Conservation (phyloP, 1,284 basidiomycete species). For the Tylopilus sp. region DNA sequence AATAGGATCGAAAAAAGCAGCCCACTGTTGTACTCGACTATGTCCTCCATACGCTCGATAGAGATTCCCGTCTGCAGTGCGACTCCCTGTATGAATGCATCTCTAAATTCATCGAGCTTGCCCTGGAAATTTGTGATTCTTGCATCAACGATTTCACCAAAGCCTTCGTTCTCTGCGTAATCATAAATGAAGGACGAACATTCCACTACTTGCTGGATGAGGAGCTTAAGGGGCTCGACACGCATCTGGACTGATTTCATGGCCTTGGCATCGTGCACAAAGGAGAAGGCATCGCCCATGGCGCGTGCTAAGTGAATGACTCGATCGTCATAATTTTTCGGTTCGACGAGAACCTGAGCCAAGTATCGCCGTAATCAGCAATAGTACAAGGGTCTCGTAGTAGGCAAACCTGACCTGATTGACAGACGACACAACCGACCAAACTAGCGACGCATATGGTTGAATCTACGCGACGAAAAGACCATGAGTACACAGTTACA, state of each 20-base stretch:
- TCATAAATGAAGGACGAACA: slow-evolving; percentile 1
- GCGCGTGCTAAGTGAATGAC: neutral
- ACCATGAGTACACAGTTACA: no score
- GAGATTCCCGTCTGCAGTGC: no score
- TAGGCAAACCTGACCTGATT: neutral
- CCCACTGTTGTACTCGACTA: no score
- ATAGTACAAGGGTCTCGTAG: neutral
- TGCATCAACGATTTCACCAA: no score
- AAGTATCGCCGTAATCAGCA: neutral
- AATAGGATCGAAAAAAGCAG: no score
- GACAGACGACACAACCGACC: neutral
- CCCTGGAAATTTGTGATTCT: no score
- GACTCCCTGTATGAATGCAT: no score
- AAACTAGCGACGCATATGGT: neutral
- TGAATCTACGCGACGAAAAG: neutral
- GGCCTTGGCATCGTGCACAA: neutral
- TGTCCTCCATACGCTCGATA: no score
- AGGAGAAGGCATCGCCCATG: neutral
- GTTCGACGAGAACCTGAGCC: neutral
- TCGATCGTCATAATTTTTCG: neutral
- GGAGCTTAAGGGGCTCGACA: neutral
- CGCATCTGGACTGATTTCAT: neutral
- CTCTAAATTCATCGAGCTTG: no score
- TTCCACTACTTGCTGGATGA: slow-evolving; percentile 6
- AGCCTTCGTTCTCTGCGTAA: neutral